Conservation (phyloP, 2,329 filamentous ascomycete species). For the Alternaria gansuensis region DNA sequence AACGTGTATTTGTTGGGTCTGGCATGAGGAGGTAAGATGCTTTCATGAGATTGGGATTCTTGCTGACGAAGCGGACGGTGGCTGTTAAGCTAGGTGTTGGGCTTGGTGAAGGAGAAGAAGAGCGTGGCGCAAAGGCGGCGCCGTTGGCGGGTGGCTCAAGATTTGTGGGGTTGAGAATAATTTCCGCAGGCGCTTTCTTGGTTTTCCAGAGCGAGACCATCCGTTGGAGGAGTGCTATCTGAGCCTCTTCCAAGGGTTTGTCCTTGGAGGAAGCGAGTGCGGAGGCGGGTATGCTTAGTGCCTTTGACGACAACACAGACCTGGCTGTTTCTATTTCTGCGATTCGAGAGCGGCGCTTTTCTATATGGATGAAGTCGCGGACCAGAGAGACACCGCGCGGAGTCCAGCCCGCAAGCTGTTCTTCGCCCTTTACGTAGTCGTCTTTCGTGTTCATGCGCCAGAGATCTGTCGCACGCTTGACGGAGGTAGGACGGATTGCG, state of each 20-base stretch:
- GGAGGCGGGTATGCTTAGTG: constrained; percentile 40
- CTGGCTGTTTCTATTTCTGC: constrained; percentile 82
- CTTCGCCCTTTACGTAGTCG: constrained; percentile 96
- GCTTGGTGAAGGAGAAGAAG: constrained; percentile 49
- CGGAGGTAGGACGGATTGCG: constrained; percentile 83
- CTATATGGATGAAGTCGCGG: constrained; percentile 81
- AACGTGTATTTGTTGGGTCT: constrained; percentile 80
- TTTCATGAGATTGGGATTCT: constrained; percentile 78
- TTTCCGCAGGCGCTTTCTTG: constrained; percentile 55
- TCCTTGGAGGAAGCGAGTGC: constrained; percentile 23
- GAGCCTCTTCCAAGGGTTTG: constrained; percentile 40
- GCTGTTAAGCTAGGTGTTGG: constrained; percentile 73
- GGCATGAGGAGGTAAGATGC: constrained; percentile 88
- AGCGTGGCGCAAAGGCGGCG: constrained; percentile 53
- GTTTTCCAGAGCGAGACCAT: constrained; percentile 71
- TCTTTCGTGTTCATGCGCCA: constrained; percentile 97
- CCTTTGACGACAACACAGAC: constrained; percentile 67
- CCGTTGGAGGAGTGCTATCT: constrained; percentile 59
- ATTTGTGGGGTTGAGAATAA: constrained; percentile 60
- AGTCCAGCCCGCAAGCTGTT: constrained; percentile 82
- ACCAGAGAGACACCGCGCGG: constrained; percentile 90
- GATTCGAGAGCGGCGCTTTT: constrained; percentile 75
- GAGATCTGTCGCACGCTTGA: constrained; percentile 89
- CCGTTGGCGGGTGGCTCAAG: constrained; percentile 75
- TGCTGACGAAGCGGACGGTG: constrained; percentile 78